Base-by-base conservation (phyloP, 2,329 filamentous ascomycete genomes). In the Fusarium nanum region DNA sequence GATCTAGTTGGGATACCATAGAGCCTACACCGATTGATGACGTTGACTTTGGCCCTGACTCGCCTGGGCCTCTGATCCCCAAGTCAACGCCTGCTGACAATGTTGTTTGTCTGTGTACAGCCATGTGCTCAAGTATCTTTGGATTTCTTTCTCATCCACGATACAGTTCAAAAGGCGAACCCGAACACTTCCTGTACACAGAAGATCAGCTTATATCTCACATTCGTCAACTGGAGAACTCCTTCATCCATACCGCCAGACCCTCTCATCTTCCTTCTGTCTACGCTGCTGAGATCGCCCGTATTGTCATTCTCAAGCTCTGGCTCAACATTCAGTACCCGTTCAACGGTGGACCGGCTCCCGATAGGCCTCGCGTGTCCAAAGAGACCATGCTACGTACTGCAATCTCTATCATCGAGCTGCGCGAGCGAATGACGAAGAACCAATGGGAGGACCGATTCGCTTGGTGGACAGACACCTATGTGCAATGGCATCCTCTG, bases 1-100 rank as follows among this genome's bases (percentile, higher is more conserved):
- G 75, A 7, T 76, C 80, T n/a, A 77, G 76, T 14, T 85, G 82
- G 67, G 83, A 86, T 68, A 86, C 85, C 2, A 77, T 77, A 5
- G 73, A 84, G 8, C 86, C 87, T 1, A 79, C 82, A 14, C 87
- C 88, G 58, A 75, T 89, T 42, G 83, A 89, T 75, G 87, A 89
- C 71, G 80, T 76, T 5, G 83, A 84, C 64, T 83, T 87, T 46
- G 81, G 79, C 4, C 83, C 83, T 0, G 78, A 80, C 6, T 81
- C 77, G 30, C 64, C 64, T 12, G 73, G 64, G 0, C 78, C 80
- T 6, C 75, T 83, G 3, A 58, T 72, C 8, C 78, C 80, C 56
- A 78, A 79, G 34, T 56, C 76, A 2, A 80, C 80, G 1, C 81
- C 81, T 6, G 80, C 82, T 0, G 83, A 84, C 20, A 77, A 81